A percentile compares a stretch with the other conserved stretches of the same genome.
phyloP scores from a whole-genome alignment of 2,329 filamentous ascomycete genomes.

The Juglanconis juglandina region DNA sequence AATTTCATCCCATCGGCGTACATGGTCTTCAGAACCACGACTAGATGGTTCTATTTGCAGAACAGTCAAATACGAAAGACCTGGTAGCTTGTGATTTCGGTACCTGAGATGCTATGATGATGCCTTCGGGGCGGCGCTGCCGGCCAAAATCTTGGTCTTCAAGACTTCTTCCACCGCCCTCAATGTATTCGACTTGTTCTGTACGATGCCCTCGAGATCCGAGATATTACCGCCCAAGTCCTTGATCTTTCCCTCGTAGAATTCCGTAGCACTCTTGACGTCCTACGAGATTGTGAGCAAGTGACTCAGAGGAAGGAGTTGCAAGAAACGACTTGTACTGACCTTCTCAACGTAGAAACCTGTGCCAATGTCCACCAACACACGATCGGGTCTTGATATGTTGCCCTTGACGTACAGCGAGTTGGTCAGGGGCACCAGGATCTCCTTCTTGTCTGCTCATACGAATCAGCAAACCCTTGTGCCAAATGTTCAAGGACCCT shows the following conservation, averaged over 20 bases:
- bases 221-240: constrained; percentile 52
- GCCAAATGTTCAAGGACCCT: too few species aligned
- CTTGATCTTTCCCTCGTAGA: constrained; percentile 55
- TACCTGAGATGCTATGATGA: neutral
- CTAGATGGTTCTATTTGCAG: neutral
- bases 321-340: constrained; percentile 11
- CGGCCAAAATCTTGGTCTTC: constrained; percentile 34
- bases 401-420: constrained; percentile 90
- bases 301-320: neutral
- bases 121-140: constrained; percentile 18
- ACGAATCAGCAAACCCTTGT: neutral
- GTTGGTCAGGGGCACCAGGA: constrained; percentile 91
- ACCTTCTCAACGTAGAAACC: constrained; percentile 95
- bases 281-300: constrained; percentile 34
- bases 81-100: neutral
- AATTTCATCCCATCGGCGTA: neutral
- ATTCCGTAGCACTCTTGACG: constrained; percentile 50
- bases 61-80: neutral
- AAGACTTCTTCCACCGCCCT: constrained; percentile 76
- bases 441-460: constrained; percentile 44
- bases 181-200: constrained; percentile 77
- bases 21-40: neutral
- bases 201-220: constrained; percentile 55
- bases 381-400: constrained; percentile 68
- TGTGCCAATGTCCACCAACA: constrained; percentile 89